These are phyloP conservation scores for Acer campestre DNA, from an alignment of 345 rosid genomes.

Conservation along the genomic window DNA sequence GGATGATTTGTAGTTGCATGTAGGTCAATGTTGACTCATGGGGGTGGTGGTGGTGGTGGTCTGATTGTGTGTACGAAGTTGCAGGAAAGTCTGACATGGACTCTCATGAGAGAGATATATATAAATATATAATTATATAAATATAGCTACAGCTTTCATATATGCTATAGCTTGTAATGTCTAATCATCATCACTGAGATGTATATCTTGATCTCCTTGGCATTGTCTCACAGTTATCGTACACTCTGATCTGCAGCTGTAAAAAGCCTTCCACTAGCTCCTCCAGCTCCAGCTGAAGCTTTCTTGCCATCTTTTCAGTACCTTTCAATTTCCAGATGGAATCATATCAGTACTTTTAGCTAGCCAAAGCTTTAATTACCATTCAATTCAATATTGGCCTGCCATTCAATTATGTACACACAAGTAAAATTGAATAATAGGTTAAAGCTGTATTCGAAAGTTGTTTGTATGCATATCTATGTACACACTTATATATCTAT, in stretches of 20 bases:
- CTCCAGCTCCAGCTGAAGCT: background rate
- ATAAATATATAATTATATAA: too few relatives aligned
- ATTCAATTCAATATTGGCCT: background rate
- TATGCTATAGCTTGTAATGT: background rate
- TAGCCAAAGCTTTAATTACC: background rate
- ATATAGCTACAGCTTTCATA: background rate
- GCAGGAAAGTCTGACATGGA: background rate
- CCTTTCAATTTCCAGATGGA: background rate
- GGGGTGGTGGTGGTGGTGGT: background rate
- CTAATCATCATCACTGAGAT: background rate
- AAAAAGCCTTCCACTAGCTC: background rate
- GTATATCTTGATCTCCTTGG: too few relatives aligned
- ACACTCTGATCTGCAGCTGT: background rate
- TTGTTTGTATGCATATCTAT: too few relatives aligned
- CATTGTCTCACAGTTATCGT: background rate
- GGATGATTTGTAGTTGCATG: background rate
- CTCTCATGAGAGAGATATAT: too few relatives aligned
- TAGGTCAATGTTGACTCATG: background rate
- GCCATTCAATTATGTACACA: background rate
- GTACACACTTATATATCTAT: too few relatives aligned
- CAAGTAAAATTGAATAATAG: too few relatives aligned
- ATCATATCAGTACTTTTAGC: background rate
- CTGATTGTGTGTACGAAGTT: background rate
- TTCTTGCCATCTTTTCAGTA: background rate
- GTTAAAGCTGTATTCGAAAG: background rate